Conservation (phyloP, 768 basidiomycete species). For the Lyophyllum shimeji region DNA sequence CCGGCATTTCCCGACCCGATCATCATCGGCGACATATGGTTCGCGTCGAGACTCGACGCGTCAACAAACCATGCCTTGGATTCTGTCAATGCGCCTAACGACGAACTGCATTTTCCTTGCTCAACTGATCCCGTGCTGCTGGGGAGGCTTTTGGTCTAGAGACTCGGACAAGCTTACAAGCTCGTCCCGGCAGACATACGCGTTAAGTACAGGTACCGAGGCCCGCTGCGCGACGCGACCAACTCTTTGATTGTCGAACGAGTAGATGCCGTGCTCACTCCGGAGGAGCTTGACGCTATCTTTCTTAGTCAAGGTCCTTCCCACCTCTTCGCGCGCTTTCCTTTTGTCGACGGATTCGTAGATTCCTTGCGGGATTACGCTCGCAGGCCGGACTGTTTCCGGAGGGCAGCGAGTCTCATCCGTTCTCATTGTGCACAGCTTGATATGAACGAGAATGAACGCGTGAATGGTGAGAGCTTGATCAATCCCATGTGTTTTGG, state of each 20-base stretch:
- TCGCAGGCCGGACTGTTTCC: slow-evolving; percentile 64
- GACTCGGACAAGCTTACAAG: background rate
- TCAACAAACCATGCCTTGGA: background rate
- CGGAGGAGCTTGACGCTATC: slow-evolving; percentile 15
- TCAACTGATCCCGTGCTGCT: background rate
- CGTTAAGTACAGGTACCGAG: slow-evolving; percentile 5
- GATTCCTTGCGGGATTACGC: slow-evolving; percentile 37
- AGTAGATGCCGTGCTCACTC: slow-evolving; percentile 9
- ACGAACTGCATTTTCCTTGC: background rate
- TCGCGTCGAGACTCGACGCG: too few relatives aligned
- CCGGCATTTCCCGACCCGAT: too few relatives aligned
- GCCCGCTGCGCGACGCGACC: background rate
- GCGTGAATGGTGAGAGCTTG: slow-evolving; percentile 50
- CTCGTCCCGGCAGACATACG: background rate
- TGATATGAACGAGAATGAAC: slow-evolving; percentile 58
- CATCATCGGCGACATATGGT: too few relatives aligned
- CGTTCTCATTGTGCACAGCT: slow-evolving; percentile 51
- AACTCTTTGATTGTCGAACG: background rate
- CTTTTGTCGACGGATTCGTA: background rate
- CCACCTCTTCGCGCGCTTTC: background rate
- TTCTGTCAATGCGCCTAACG: background rate
- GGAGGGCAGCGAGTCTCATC: slow-evolving; percentile 46
- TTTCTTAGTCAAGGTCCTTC: slow-evolving; percentile 14
- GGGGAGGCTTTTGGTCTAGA: background rate
- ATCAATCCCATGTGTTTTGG: background rate